These are phyloP conservation scores for Aspergillus sclerotioniger DNA, from an alignment of 495 filamentous ascomycete genomes.

Conservation along the genomic window DNA sequence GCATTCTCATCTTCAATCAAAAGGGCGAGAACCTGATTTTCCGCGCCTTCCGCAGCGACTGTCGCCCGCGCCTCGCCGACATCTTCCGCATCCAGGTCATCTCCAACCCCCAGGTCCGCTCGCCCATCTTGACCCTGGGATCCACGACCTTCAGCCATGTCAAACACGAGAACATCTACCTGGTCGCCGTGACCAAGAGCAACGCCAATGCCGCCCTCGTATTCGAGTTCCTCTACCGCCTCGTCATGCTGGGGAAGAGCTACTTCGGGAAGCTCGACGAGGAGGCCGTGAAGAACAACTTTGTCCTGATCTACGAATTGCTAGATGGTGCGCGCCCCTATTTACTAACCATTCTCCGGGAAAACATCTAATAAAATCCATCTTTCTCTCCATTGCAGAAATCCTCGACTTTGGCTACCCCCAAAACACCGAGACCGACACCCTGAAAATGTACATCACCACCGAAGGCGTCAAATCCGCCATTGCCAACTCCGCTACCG, in stretches of 20 bases:
- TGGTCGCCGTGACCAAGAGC: constrained; percentile 97
- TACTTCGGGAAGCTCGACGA: constrained; percentile 99
- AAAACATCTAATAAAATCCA: no score
- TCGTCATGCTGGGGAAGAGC: constrained; percentile 84
- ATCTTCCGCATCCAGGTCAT: constrained; percentile 99
- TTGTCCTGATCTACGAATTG: constrained; percentile 97
- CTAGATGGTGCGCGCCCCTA: constrained; percentile 70
- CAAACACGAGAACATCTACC: constrained; percentile 98
- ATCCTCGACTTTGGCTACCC: constrained; percentile 99
- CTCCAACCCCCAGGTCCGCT: constrained; percentile 96
- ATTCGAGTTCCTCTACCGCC: constrained; percentile 95
- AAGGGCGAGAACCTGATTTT: constrained; percentile 99
- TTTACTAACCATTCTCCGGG: background rate
- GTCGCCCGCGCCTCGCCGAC: constrained; percentile 92
- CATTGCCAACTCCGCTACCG: constrained; percentile 63
- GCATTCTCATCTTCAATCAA: constrained; percentile 97
- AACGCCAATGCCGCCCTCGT: constrained; percentile 99
- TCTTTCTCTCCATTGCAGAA: constrained; percentile 52
- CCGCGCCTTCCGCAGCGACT: constrained; percentile 96
- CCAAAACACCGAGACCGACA: constrained; percentile 98
- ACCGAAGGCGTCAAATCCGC: constrained; percentile 98
- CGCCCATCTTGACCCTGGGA: constrained; percentile 94
- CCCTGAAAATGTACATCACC: constrained; percentile 99
- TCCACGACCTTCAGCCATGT: constrained; percentile 99
- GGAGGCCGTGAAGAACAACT: constrained; percentile 99